Base-by-base conservation (phyloP, 78 protist genomes). In the Dictyostelium purpureum region DNA sequence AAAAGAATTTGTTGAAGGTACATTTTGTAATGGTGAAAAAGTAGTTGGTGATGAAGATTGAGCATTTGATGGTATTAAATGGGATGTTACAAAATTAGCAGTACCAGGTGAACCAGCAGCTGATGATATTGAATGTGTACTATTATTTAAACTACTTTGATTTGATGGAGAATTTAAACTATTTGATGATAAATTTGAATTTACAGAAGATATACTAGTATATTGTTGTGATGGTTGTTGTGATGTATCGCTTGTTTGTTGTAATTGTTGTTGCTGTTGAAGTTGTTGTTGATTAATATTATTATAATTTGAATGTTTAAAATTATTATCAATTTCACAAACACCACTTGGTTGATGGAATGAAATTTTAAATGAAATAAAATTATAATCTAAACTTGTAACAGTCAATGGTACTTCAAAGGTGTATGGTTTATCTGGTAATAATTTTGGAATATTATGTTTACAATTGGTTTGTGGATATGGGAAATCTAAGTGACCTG, bases 401-500 rank as follows among this genome's bases (percentile, higher is more conserved):
- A 85, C 76, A 9, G 47, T 38, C 1, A 85, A 33, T 7, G 92
- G 92, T 16, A 85, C 73, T 43, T 85, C 92, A 65, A 85, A 73
- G 14, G 40, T 35, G 33, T 59, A 85, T 11, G 75, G 19, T 63
- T 85, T 85, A 37, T 85, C 92, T 6, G 92, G 92, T 33, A 85
- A 40, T 7, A 85, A 59, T 59, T 85, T 85, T 14, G 80, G 49
- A 38, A 85, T 85, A 19, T 73, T 65, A 31, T 85, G 82, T 42
- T 45, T 52, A 12, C 76, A 85, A n/a, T 85, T 66, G n/a, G 92
- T 85, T 35, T 47, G 82, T 59, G 92, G 80, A 26, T 73, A 77
- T 16, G 92, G 92, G 38, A 73, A 73, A 11, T 85, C 92, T 19
- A 85, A 69, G 33, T 85, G 92, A 14, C 92, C 92, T 26, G 73